Conservation (phyloP, 176 grass and related monocot genomes). For the Zizania latifolia region DNA sequence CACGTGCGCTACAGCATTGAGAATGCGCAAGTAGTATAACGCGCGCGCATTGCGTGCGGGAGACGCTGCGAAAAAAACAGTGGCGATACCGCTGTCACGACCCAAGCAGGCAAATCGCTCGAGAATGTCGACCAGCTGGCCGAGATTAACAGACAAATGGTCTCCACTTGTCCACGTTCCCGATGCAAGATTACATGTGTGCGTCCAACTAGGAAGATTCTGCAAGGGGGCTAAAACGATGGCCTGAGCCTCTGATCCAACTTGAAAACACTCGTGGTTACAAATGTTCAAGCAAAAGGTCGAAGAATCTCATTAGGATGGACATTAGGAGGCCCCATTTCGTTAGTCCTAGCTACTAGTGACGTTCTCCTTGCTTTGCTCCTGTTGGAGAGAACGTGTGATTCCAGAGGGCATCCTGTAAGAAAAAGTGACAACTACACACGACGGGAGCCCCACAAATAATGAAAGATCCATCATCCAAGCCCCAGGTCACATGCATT, state of each 20-base stretch:
- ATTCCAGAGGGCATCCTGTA: constrained; percentile 13
- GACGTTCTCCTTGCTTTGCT: not conserved
- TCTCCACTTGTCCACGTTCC: not conserved
- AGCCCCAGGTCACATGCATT: constrained; percentile 14
- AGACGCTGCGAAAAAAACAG: not conserved
- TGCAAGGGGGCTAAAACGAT: too few relatives aligned
- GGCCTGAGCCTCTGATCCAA: too few relatives aligned
- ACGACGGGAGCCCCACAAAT: constrained; percentile 16
- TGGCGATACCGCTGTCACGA: constrained; percentile 4
- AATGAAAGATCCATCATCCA: constrained; percentile 17
- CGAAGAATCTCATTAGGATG: not conserved
- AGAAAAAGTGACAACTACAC: not conserved
- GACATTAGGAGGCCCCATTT: not conserved
- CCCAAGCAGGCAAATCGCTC: constrained; percentile 11
- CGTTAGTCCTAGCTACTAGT: not conserved
- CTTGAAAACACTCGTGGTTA: too few relatives aligned
- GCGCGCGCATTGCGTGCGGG: not conserved
- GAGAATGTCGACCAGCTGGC: constrained; percentile 18
- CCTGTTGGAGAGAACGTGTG: not conserved
- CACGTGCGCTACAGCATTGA: not conserved
- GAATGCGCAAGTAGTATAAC: not conserved
- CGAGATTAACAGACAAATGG: not conserved
- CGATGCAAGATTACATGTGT: not conserved
- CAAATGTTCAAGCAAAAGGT: not conserved
- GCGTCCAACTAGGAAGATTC: constrained; percentile 31